Evolutionary conservation across 768 basidiomycete genomes (phyloP).

Genomic region (Termitomyces sp.): DNA sequence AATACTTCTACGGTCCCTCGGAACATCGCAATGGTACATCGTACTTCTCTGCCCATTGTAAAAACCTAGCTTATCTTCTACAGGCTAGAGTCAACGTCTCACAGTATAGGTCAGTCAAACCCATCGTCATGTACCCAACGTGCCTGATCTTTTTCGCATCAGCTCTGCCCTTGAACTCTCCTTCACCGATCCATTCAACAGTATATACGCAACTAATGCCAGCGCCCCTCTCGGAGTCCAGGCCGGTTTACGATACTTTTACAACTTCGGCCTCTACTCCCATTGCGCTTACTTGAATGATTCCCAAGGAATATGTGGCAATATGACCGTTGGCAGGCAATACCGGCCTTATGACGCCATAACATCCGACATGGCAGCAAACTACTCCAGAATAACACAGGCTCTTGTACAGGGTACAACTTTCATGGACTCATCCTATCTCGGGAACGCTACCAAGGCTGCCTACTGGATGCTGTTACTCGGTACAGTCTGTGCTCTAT

Average conservation of each 20-base stretch:
- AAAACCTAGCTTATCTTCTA: constrained; percentile 1
- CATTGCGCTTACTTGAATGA: constrained; percentile 70
- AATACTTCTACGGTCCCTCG: constrained; percentile 72
- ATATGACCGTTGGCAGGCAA: constrained; percentile 50
- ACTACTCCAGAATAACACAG: constrained; percentile 55
- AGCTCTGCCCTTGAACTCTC: constrained; percentile 50
- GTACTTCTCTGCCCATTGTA: background rate
- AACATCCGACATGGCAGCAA: constrained; percentile 61
- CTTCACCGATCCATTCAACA: constrained; percentile 53
- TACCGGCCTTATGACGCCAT: constrained; percentile 67
- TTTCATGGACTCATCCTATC: constrained; percentile 57
- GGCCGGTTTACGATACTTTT: constrained; percentile 64
- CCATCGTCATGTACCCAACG: background rate
- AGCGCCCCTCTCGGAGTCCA: constrained; percentile 53
- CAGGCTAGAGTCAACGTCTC: constrained; percentile 72
- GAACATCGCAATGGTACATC: constrained; percentile 66
- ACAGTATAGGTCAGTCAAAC: constrained; percentile 55
- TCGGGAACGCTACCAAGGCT: constrained; percentile 59
- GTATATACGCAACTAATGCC: constrained; percentile 65
- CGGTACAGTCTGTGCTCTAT: constrained; percentile 61
- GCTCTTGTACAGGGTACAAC: constrained; percentile 48
- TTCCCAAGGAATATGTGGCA: constrained; percentile 60
- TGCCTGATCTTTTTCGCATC: constrained; percentile 1
- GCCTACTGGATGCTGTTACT: constrained; percentile 77
- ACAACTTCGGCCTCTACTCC: constrained; percentile 79